Evolutionary conservation across 2,329 filamentous ascomycete species (phyloP).

Genomic region (Calonectria hongkongensis): DNA sequence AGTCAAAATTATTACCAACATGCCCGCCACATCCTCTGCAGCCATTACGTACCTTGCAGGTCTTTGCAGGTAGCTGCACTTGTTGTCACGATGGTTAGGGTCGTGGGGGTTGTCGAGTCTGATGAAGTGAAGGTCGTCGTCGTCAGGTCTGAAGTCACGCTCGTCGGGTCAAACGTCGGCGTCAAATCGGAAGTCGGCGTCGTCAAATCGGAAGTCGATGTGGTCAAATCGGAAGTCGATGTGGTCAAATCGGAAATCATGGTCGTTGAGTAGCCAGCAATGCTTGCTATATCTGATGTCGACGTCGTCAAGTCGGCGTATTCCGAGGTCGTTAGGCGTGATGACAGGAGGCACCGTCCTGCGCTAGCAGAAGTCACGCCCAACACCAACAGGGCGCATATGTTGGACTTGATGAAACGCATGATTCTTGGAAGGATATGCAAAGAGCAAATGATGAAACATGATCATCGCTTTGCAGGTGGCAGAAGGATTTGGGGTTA

Average conservation of each 20-base stretch:
- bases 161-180: background rate
- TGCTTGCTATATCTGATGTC: background rate
- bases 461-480: background rate
- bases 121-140: background rate
- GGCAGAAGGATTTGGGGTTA: background rate
- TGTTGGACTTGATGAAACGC: background rate
- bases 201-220: background rate
- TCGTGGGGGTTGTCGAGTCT: background rate
- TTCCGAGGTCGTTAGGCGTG: background rate
- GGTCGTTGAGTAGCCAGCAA: background rate
- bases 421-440: conserved; percentile 3
- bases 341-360: background rate
- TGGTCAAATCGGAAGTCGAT: background rate
- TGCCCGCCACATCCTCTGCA: background rate
- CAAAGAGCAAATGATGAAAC: background rate
- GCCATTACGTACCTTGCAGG: background rate
- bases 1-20: background rate
- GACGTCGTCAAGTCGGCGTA: background rate
- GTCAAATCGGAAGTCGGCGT: background rate
- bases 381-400: background rate
- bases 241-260: background rate
- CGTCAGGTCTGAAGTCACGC: background rate
- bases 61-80: background rate
- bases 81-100: background rate
- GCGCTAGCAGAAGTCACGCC: background rate